Percentiles rank a stretch among this genome's conserved stretches.
phyloP scores from a whole-genome alignment of 306 rosid species.

The Pachyrhizus erosus region DNA sequence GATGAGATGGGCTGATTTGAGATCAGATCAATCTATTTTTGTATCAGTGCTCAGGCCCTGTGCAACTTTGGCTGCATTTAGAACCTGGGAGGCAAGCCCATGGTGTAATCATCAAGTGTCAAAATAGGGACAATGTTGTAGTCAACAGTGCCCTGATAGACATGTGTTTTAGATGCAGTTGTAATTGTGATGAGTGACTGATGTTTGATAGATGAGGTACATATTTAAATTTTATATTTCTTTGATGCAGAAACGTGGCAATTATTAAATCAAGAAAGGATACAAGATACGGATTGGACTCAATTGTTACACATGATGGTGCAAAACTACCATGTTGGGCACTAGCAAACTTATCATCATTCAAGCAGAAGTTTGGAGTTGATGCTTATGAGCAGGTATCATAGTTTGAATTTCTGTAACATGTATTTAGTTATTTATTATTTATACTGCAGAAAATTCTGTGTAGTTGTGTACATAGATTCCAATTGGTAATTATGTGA shows the following conservation, averaged over 20 bases:
- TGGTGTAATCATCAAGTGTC: slow-evolving; percentile 67
- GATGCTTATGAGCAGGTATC: slow-evolving; percentile 77
- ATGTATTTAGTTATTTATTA: slow-evolving; percentile 22
- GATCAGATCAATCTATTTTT: too few species aligned
- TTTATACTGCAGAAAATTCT: slow-evolving; percentile 9
- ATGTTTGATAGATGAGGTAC: slow-evolving; percentile 42
- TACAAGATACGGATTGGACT: slow-evolving; percentile 84
- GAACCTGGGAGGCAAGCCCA: slow-evolving; percentile 75
- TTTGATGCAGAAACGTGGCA: slow-evolving; percentile 73
- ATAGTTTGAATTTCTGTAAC: slow-evolving; percentile 27
- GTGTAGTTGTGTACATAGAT: background rate
- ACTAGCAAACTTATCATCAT: slow-evolving; percentile 66
- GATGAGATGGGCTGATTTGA: too few species aligned
- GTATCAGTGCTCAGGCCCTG: slow-evolving; percentile 80
- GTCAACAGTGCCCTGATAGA: slow-evolving; percentile 72
- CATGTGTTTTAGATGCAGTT: slow-evolving; percentile 83
- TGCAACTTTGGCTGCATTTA: slow-evolving; percentile 69
- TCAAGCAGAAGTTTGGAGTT: slow-evolving; percentile 73
- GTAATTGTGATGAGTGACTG: slow-evolving; percentile 54
- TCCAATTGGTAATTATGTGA: background rate
- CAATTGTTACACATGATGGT: slow-evolving; percentile 94
- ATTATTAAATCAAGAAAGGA: slow-evolving; percentile 91
- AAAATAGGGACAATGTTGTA: slow-evolving; percentile 61
- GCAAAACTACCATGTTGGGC: slow-evolving; percentile 84
- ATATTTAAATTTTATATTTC: slow-evolving; percentile 30